phyloP scores from a whole-genome alignment of 257 asterid species.

The Prunella vulgaris region DNA sequence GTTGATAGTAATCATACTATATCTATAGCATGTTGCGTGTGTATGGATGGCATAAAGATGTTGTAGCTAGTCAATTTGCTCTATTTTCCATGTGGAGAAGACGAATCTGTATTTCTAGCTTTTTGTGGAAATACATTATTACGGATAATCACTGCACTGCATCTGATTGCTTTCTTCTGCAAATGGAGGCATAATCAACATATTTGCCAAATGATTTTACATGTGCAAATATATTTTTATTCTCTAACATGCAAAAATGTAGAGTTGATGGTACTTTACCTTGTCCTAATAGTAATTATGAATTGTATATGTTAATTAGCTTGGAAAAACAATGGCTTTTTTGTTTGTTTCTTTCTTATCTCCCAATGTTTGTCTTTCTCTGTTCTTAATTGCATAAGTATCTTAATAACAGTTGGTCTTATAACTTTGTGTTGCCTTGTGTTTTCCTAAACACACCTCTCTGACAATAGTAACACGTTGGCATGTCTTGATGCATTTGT shows the following conservation, averaged over 20 bases:
- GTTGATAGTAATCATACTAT: background rate
- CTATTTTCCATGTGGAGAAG: background rate
- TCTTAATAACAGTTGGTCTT: background rate
- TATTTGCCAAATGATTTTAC: background rate
- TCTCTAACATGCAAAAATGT: background rate
- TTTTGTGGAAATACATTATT: background rate
- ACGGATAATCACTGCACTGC: background rate
- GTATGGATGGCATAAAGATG: background rate
- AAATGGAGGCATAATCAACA: background rate
- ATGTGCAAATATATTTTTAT: background rate
- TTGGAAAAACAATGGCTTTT: conserved; percentile 1
- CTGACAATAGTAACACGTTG: background rate
- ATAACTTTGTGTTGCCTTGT: conserved; percentile 5
- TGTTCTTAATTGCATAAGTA: background rate
- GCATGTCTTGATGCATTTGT: background rate
- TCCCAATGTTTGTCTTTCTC: background rate
- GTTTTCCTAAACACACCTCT: conserved; percentile 2
- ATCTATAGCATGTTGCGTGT: background rate
- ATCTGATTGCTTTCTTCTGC: background rate
- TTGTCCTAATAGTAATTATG: background rate
- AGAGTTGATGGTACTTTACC: background rate
- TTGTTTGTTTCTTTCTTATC: background rate
- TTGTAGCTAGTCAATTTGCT: background rate
- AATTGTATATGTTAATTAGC: conserved; percentile 3
- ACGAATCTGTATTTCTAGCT: background rate